Evolutionary conservation across 139 green algal species (phyloP), one percentile per base, ranked within the genome.

Genomic region (Parachlorella kessleri): DNA sequence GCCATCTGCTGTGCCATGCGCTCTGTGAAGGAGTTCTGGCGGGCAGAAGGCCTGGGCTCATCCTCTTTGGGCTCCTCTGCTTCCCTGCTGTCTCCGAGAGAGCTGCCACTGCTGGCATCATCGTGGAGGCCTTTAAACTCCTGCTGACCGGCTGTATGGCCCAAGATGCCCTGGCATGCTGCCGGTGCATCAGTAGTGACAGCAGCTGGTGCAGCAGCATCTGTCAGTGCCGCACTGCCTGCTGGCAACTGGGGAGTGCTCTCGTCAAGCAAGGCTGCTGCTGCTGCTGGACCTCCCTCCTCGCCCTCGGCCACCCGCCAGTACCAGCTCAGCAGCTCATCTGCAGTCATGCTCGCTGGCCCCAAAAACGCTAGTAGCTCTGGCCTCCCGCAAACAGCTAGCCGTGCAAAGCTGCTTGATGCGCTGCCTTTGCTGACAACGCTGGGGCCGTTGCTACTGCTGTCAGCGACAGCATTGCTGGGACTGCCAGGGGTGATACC

Each of bases 1-100:
- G 65, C 6, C 55, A 78, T 38, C 55, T 78, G 73, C 38, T 70
- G 55, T 4, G 55, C 55, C n/a, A 78, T n/a, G 2, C 55, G 73
- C 8, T 26, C 55, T 2, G 73, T 70, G 28, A 78, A 18, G 48
- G n/a, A n/a, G n/a, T n/a, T n/a, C n/a, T n/a, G n/a, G n/a, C n/a
- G n/a, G n/a, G n/a, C n/a, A n/a, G n/a, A n/a, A n/a, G n/a, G n/a
- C n/a, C n/a, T n/a, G n/a, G n/a, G n/a, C n/a, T n/a, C n/a, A n/a
- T n/a, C n/a, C n/a, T n/a, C n/a, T n/a, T n/a, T n/a, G n/a, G n/a
- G n/a, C n/a, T n/a, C n/a, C n/a, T n/a, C n/a, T n/a, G n/a, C n/a
- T n/a, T n/a, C n/a, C n/a, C 48, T 59, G 48, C 48, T 59, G 48
- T 59, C 10, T 59, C 10, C 18, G 48, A 18, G 10, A 18, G 10